A percentile compares a stretch with the other conserved stretches of the same genome.
Conservation (phyloP, 306 rosid genomes). For the Cyclanthera cordifolia region DNA sequence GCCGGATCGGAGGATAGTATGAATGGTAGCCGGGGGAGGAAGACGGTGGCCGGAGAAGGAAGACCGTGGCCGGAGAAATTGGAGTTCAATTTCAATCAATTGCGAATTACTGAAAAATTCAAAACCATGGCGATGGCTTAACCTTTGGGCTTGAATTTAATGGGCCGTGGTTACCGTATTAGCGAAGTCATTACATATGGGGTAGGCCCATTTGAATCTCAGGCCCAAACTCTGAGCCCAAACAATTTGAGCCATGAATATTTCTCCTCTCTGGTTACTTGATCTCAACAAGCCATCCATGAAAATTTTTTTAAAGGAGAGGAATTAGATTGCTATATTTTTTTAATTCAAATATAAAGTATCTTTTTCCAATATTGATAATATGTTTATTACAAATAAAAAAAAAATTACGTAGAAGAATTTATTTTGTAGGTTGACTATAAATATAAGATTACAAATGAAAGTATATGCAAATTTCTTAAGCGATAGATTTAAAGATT, state of each 20-base stretch:
- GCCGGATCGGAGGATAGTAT: constrained; percentile 6
- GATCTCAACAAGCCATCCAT: no score
- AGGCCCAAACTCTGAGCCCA: not conserved
- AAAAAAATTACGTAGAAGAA: not conserved
- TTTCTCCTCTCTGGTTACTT: not conserved
- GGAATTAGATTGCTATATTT: no score
- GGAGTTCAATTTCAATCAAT: not conserved
- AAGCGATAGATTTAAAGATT: no score
- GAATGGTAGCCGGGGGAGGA: not conserved
- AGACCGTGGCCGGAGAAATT: not conserved
- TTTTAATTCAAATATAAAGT: no score
- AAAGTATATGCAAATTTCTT: no score
- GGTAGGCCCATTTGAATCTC: not conserved
- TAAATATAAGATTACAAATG: no score
- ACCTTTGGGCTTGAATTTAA: not conserved
- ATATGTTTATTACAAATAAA: no score
- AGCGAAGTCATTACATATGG: not conserved
- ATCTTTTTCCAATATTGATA: no score
- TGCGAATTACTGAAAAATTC: not conserved
- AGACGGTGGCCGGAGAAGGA: not conserved
- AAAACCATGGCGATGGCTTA: not conserved
- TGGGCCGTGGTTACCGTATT: not conserved
- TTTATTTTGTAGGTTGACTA: not conserved
- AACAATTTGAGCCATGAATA: not conserved
- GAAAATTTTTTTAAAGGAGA: no score